phyloP scores from a whole-genome alignment of 1,284 basidiomycete genomes.

The Abortiporus biennis region DNA sequence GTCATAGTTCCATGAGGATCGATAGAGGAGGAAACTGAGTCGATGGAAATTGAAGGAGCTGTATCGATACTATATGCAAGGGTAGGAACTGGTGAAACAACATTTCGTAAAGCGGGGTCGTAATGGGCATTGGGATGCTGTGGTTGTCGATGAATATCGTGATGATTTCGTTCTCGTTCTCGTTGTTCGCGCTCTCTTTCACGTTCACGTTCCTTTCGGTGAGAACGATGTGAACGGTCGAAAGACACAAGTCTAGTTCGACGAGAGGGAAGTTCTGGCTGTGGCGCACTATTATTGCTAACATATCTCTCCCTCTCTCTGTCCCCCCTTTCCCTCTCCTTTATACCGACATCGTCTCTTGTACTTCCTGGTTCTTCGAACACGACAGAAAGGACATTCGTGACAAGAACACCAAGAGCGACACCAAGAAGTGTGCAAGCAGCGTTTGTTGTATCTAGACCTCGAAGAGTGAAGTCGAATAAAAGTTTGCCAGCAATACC shows the following conservation, averaged over 20 bases:
- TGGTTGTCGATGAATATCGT: not conserved
- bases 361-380: slow-evolving; percentile 36
- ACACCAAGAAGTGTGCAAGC: slow-evolving; percentile 56
- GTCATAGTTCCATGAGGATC: slow-evolving; percentile 52
- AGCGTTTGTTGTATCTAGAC: slow-evolving; percentile 45
- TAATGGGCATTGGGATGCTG: slow-evolving; percentile 2
- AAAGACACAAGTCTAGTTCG: slow-evolving; percentile 27
- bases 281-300: slow-evolving; percentile 5
- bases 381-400: slow-evolving; percentile 59
- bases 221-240: slow-evolving; percentile 15
- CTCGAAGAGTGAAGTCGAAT: slow-evolving; percentile 42
- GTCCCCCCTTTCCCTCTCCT: too few relatives aligned
- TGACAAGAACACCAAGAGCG: slow-evolving; percentile 56
- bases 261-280: slow-evolving; percentile 16
- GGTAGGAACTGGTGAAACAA: slow-evolving; percentile 23
- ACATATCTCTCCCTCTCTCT: slow-evolving; percentile 8
- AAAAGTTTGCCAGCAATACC: slow-evolving; percentile 54
- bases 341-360: too few relatives aligned
- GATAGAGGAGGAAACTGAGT: slow-evolving; percentile 53
- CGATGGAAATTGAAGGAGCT: slow-evolving; percentile 27
- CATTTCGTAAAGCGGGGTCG: slow-evolving; percentile 14
- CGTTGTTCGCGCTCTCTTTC: slow-evolving; percentile 13
- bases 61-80: slow-evolving; percentile 22
- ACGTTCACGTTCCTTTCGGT: slow-evolving; percentile 14
- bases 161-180: slow-evolving; percentile 2